Base-by-base conservation (phyloP, 2,329 filamentous ascomycete genomes). In the Amphichorda felina region DNA sequence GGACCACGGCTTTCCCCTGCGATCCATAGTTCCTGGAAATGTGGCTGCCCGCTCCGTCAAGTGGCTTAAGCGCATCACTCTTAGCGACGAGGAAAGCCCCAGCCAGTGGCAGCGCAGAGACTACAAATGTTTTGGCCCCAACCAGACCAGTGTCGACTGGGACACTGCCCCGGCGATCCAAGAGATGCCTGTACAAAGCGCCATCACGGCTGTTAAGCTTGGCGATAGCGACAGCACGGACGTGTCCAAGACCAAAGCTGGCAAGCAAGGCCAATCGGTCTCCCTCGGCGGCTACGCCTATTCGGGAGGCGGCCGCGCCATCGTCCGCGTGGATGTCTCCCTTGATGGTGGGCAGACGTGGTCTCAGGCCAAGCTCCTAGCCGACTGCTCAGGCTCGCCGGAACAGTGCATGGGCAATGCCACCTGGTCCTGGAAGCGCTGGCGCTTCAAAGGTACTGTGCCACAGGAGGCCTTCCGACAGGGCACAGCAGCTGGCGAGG, bases 11-110 rank as follows among this genome's bases (percentile, higher is more conserved):
- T 82, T 67, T 43, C 79, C 79, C 1, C 53, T 81, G 11, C 63
- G 76, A 2, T 68, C 69, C 1, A 60, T 81, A 3, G 72, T 81
- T 0, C 75, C 78, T 0, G 79, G 79, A 0, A 69, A 75, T 34
- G 77, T 81, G 2, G 79, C 76, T 1, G 79, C 77, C 1, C 65
- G 78, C 2, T 76, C 71, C 5, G 77, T 81, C 43, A 83, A 83
- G 48, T 83, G 78, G 79, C 58, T 83, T 2, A 73, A 66, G 41
- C 69, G 70, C 30, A 75, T 83, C 36, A 66, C 71, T 0, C 60
- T 82, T 2, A 72, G 74, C 27, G 73, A 76, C 38, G 78, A 82
- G 42, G 79, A 83, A 51, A 78, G 74, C 44, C 55, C 65, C 4
- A 76, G 68, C 30, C 70, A 79, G 47, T 79, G 76, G 75, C 75